Evolutionary conservation across 805 yeast species (phyloP), one percentile per base, ranked within the genome.

Genomic region (Komagataella ulmi): DNA sequence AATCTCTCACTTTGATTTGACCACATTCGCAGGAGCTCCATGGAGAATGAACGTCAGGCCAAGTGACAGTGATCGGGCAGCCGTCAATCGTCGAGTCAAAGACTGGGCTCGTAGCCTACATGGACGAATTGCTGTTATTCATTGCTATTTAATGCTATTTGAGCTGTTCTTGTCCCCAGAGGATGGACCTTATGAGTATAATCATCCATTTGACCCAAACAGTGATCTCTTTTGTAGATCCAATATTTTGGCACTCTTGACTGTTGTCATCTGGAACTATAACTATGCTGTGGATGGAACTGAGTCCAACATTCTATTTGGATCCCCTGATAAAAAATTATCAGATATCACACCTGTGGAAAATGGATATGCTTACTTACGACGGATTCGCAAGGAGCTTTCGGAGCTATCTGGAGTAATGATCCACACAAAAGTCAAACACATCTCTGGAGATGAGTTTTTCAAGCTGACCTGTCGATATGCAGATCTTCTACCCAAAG

Each of bases 11-110:
- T 82, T 85, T 63, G 95, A 88, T 63, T 79, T 85, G 53, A 85
- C 85, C 51, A 81, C 85, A 4, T 83, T 72, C 63, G 83, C 90
- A 2, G 96, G 96, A 1, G 85, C 88, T 6, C 93, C 93, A 1
- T 79, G 84, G 67, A 76, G 89, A 58, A 81, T 85, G 82, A 85
- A 79, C 58, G 88, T 82, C 43, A 70, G 69, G 44, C 80, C 85
- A 8, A 76, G 79, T 5, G 67, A 68, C 7, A 61, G 67, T 1
- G 82, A 78, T 53, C 74, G 78, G 55, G 72, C 72, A 19, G 66
- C 71, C 3, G 79, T 77, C 10, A 69, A 72, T 45, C 65, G 65
- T 12, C 69, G 81, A 55, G 74, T 85, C 17, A 63, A 68, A 44
- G 76, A 71, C 49, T 79, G 86, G 81, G 69, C 81, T 1, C 58